These are phyloP conservation scores for Acrasis kona DNA, from an alignment of 78 protist genomes.

Conservation along the genomic window DNA sequence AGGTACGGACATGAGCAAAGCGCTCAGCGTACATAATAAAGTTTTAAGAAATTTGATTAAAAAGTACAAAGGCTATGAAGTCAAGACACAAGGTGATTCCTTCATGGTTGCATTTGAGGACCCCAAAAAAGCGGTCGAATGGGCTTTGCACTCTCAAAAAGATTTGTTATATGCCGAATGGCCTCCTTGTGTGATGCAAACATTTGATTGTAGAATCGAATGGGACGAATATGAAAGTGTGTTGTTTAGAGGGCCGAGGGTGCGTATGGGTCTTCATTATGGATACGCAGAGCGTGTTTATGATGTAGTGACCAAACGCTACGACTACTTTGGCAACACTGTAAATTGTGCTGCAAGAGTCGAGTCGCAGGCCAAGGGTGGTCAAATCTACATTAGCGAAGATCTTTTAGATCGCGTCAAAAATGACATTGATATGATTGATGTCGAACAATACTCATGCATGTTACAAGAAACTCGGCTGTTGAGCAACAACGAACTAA, in stretches of 20 bases:
- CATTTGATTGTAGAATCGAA: not conserved
- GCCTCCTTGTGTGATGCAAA: conserved; percentile 3
- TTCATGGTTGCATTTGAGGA: conserved; percentile 21
- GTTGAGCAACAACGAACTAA: no score
- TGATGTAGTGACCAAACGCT: not conserved
- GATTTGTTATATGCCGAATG: conserved; percentile 4
- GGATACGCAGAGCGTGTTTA: not conserved
- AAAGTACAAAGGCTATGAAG: conserved; percentile 9
- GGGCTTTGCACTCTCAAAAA: not conserved
- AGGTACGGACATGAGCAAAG: conserved; percentile 17
- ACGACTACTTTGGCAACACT: not conserved
- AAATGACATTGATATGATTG: no score
- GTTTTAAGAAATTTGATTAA: conserved; percentile 4
- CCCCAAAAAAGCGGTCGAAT: not conserved
- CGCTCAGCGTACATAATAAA: conserved; percentile 25
- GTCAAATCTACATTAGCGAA: conserved; percentile 24
- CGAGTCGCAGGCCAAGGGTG: not conserved
- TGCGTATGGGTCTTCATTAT: not conserved
- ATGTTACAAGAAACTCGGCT: no score
- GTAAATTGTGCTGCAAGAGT: not conserved
- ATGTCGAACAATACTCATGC: no score
- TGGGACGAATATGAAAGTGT: not conserved
- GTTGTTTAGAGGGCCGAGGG: not conserved
- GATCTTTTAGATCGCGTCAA: not conserved
- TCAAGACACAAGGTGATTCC: conserved; percentile 22